Evolutionary conservation across 495 filamentous ascomycete species (phyloP), one percentile per base, ranked within the genome.

Genomic region (Penicillium lividum): DNA sequence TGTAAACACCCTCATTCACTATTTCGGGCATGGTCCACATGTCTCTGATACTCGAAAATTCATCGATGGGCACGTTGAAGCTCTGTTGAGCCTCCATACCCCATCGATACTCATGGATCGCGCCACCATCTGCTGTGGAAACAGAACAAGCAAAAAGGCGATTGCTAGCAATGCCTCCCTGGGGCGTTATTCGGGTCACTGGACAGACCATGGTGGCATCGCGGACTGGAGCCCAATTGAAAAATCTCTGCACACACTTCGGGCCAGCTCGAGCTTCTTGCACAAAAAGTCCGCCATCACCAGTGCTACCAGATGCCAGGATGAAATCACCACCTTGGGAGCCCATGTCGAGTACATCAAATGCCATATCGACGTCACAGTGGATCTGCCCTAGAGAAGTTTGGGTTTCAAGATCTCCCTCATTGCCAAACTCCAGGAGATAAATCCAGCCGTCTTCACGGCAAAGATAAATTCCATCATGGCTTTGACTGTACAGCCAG

Each of bases 191-290:
- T 29, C 62, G 64, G 9, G 58, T 33, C 11, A 64, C 56, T 28
- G 65, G 72, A 47, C 58, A 63, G 40, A 84, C 77, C 31, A 84
- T 75, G 22, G 83, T 77, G 34, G 90, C 83, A 68, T 97, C 92
- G 18, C 84, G 81, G 25, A 87, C 80, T 1, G 94, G 92, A 0
- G 90, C 83, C 93, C 92, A 97, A 66, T 92, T 97, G 31, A 86
- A 81, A 44, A 91, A 83, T n/a, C 76, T 78, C 53, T 86, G 81
- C 30, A 84, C 67, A 70, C 72, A 79, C 62, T 77, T 73, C 22
- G 78, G 78, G 38, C 77, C 69, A 42, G 79, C 69, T 51, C 81
- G 67, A 40, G 74, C 74, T 69, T 84, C 74, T 70, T 90, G 86
- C 60, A 84, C 75, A 78, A 89, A 95, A 10, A 92, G 79, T 0